Base-by-base conservation (phyloP, 495 filamentous ascomycete genomes). In the Geoglossum glabrum region DNA sequence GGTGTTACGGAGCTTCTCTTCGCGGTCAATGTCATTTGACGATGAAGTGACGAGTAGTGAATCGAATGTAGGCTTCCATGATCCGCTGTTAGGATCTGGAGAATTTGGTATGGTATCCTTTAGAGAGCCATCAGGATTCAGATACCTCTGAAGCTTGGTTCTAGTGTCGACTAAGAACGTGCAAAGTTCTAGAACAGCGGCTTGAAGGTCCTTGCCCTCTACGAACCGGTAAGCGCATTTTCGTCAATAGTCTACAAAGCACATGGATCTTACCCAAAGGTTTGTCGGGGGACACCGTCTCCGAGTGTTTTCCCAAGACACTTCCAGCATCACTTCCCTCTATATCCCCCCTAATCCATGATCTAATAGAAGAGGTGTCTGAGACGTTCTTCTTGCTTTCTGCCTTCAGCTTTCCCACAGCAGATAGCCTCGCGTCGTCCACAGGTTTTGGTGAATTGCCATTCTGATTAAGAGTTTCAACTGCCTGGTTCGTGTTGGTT, bases 131-230 rank as follows among this genome's bases (percentile, higher is more conserved):
- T 76, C 84, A 1, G 81, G 80, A 61, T 90, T 83, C 45, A 96
- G 74, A 59, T 85, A 86, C 10, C 49, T 79, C 64, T 94, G 87
- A 54, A 97, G 80, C 56, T 85, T 77, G 28, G 83, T 76, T 57
- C 90, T 77, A 1, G 86, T 85, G 57, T 90, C 86, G 0, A 85
- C 90, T 6, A 99, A 74, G 66, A 90, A 97, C 21, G 79, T 79
- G 61, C 83, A 85, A 0, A 99, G 76, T 63, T 89, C 88, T 26
- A 80, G 79, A 27, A 88, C 85, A 0, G 92, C 85, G 21, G 74
- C 73, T 65, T 80, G 82, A 9, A 99, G 73, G 59, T 96, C 87
- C 64, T 87, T 89, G 1, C 83, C 84, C 64, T 89, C 79, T 70
- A 36, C 26, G 23, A 40, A 34, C 51, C 52, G 17, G 38, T 58